Conservation (phyloP, 1,284 basidiomycete genomes). For the Trametes polyzona region DNA sequence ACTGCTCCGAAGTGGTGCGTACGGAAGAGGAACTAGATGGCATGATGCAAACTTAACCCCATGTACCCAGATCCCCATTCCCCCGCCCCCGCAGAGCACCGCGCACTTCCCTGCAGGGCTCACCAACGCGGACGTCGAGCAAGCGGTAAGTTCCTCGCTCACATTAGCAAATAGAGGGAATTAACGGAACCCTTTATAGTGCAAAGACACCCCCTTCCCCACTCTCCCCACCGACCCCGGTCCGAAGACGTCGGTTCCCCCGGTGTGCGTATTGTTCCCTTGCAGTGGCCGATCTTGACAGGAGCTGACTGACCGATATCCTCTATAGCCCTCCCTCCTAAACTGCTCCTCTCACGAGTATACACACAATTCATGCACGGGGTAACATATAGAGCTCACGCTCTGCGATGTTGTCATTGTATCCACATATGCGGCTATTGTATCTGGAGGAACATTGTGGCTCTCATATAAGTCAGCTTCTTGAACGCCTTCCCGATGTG, state of each 20-base stretch:
- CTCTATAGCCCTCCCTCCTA: background rate
- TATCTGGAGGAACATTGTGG: background rate
- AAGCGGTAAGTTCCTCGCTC: slow-evolving; percentile 31
- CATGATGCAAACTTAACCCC: background rate
- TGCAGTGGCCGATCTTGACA: background rate
- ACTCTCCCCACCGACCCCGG: slow-evolving; percentile 23
- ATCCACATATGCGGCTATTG: background rate
- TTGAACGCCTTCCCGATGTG: slow-evolving; percentile 4
- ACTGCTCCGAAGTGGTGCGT: slow-evolving; percentile 33
- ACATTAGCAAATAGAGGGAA: background rate
- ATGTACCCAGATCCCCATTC: slow-evolving; percentile 30
- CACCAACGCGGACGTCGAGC: slow-evolving; percentile 39
- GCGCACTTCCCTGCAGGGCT: slow-evolving; percentile 42
- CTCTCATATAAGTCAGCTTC: background rate
- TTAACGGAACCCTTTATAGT: too few species aligned
- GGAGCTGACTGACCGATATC: background rate
- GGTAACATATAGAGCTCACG: too few species aligned
- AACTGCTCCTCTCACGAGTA: too few species aligned
- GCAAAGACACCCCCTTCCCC: slow-evolving; percentile 22
- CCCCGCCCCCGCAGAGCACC: slow-evolving; percentile 30
- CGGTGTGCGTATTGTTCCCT: slow-evolving; percentile 9
- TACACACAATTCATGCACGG: too few species aligned
- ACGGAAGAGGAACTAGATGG: background rate
- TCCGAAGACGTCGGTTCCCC: slow-evolving; percentile 20
- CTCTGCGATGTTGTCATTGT: too few species aligned